phyloP scores from a whole-genome alignment of 164 flowering plant species.

The Echeveria elegans region DNA sequence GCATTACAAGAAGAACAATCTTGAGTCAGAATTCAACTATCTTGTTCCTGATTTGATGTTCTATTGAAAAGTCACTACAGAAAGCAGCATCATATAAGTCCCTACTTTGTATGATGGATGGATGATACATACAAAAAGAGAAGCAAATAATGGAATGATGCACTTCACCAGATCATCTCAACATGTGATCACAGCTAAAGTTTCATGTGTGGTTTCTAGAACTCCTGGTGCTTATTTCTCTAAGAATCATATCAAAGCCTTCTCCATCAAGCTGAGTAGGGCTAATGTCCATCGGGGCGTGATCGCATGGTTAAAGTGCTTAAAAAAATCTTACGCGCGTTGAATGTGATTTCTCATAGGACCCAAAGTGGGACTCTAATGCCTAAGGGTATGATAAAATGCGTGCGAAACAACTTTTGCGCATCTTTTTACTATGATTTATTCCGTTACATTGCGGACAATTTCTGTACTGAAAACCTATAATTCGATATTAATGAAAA shows the following conservation, averaged over 20 bases:
- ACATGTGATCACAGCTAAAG: background rate
- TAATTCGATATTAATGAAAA: too few species aligned
- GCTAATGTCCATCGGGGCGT: too few species aligned
- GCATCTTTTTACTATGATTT: too few species aligned
- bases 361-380: too few species aligned
- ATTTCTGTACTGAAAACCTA: too few species aligned
- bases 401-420: too few species aligned
- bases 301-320: too few species aligned
- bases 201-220: background rate
- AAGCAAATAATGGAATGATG: background rate
- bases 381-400: too few species aligned
- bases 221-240: background rate
- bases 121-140: slow-evolving; percentile 1
- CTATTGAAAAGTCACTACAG: background rate
- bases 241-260: background rate
- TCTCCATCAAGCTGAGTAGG: background rate
- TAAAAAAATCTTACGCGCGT: too few species aligned
- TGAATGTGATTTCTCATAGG: too few species aligned
- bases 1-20: background rate
- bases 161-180: too few species aligned
- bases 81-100: slow-evolving; percentile 3
- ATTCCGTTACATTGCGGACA: too few species aligned
- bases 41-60: slow-evolving; percentile 5
- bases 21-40: slow-evolving; percentile 2
- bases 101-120: background rate